Percentiles rank a stretch among this genome's conserved stretches.
Evolutionary conservation across 2,329 filamentous ascomycete species (phyloP).

Genomic region (Ploettnerulaceae sp.): DNA sequence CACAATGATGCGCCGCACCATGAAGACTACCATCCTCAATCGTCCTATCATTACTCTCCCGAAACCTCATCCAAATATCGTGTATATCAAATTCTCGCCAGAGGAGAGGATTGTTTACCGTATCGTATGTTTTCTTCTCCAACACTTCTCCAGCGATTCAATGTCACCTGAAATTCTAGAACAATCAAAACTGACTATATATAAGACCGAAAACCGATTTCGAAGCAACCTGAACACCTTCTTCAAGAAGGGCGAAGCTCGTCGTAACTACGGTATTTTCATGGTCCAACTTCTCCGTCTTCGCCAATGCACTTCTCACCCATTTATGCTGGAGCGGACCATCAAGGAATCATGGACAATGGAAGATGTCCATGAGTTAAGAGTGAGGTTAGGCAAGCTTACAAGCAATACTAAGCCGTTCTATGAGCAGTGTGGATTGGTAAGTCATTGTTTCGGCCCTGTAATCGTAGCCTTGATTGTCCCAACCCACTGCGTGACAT

Average conservation of each 20-base stretch:
- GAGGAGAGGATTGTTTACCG: slow-evolving; percentile 50
- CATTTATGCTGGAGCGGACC: slow-evolving; percentile 32
- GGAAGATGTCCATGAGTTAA: slow-evolving; percentile 26
- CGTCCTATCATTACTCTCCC: slow-evolving; percentile 51
- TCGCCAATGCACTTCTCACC: slow-evolving; percentile 32
- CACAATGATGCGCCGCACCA: slow-evolving; percentile 52
- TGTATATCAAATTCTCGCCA: slow-evolving; percentile 44
- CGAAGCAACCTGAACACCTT: slow-evolving; percentile 27
- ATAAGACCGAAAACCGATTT: slow-evolving; percentile 37
- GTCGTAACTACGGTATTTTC: slow-evolving; percentile 24
- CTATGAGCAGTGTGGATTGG: slow-evolving; percentile 29
- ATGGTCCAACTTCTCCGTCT: slow-evolving; percentile 34
- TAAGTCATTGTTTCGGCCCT: slow-evolving; percentile 3
- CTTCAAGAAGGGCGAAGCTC: slow-evolving; percentile 19
- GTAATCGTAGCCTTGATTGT: not conserved
- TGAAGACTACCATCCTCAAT: slow-evolving; percentile 48
- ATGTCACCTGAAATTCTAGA: not conserved
- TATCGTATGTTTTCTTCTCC: slow-evolving; percentile 45
- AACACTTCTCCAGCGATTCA: not conserved
- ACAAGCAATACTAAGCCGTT: slow-evolving; percentile 17
- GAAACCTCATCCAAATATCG: slow-evolving; percentile 39
- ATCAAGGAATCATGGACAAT: slow-evolving; percentile 31
- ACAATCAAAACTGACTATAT: not conserved
- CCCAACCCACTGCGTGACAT: not conserved
- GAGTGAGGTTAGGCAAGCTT: slow-evolving; percentile 12